Evolutionary conservation across 805 yeast species (phyloP).

Genomic region (Ascoidea rubescens): DNA sequence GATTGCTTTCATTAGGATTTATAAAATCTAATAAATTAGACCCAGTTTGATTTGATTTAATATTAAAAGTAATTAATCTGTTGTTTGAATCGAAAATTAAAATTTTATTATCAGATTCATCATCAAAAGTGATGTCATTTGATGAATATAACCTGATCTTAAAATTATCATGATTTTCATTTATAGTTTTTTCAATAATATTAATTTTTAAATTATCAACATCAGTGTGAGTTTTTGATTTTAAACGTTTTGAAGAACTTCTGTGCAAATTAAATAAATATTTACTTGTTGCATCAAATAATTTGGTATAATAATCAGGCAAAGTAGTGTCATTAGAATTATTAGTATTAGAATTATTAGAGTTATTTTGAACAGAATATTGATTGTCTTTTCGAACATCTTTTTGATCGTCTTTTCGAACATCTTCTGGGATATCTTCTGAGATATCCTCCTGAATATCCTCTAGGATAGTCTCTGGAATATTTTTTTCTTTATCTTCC

Average conservation of each 20-base stretch:
- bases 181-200: conserved; percentile 1
- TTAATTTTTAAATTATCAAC: background rate
- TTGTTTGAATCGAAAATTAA: background rate
- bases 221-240: conserved; percentile 12
- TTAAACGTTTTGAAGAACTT: conserved; percentile 1
- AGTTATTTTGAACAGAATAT: background rate
- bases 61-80: too few species aligned
- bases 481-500: background rate
- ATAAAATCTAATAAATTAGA: too few species aligned
- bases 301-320: conserved; percentile 4
- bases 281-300: conserved; percentile 9
- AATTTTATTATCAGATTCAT: conserved; percentile 3
- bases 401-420: background rate
- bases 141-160: conserved; percentile 7
- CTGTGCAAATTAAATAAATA: conserved; percentile 13
- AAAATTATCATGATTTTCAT: too few species aligned
- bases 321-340: background rate
- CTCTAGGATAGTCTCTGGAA: conserved; percentile 1
- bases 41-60: too few species aligned
- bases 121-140: conserved; percentile 11
- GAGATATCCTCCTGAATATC: conserved; percentile 10
- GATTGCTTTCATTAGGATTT: too few species aligned
- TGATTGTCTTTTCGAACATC: background rate
- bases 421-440: background rate
- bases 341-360: background rate